A percentile compares a stretch with the other conserved stretches of the same genome.
phyloP scores from a whole-genome alignment of 139 green algal genomes.

The Chlorella sp. region DNA sequence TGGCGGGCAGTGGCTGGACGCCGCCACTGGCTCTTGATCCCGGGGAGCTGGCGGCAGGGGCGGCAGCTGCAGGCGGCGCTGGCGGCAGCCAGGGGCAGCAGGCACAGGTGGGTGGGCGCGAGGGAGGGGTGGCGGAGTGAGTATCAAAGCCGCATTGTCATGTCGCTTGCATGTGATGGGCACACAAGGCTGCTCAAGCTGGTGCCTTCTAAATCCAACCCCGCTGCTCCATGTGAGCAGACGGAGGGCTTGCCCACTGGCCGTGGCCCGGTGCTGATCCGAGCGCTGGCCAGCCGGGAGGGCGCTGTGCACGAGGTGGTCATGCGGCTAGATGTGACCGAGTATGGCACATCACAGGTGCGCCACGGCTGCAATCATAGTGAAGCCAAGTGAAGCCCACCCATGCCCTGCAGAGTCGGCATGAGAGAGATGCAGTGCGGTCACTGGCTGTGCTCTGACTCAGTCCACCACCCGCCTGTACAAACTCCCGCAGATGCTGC shows the following conservation, averaged over 20 bases:
- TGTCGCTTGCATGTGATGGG: too few species aligned
- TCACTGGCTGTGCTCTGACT: not conserved
- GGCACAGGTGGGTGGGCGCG: not conserved
- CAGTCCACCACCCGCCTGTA: not conserved
- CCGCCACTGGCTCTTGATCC: conserved; percentile 50
- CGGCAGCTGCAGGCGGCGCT: conserved; percentile 14
- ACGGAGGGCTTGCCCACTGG: conserved; percentile 19
- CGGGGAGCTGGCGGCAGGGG: not conserved
- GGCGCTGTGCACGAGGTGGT: conserved; percentile 66
- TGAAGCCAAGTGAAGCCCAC: too few species aligned
- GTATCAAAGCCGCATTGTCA: too few species aligned
- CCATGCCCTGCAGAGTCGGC: too few species aligned
- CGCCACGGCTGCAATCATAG: not conserved
- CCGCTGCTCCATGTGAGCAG: not conserved
- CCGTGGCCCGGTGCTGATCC: conserved; percentile 52
- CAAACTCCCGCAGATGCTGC: conserved; percentile 47
- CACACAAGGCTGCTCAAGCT: too few species aligned
- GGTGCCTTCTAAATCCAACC: too few species aligned
- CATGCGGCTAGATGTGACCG: conserved; percentile 50
- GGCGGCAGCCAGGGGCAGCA: not conserved
- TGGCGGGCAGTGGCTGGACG: conserved; percentile 59
- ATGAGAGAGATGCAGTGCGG: too few species aligned
- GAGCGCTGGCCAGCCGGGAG: conserved; percentile 38
- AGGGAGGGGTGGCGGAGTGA: too few species aligned
- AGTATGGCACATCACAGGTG: conserved; percentile 28